phyloP scores from a whole-genome alignment of 441 rosid genomes.

The Adansonia madagascariensis region DNA sequence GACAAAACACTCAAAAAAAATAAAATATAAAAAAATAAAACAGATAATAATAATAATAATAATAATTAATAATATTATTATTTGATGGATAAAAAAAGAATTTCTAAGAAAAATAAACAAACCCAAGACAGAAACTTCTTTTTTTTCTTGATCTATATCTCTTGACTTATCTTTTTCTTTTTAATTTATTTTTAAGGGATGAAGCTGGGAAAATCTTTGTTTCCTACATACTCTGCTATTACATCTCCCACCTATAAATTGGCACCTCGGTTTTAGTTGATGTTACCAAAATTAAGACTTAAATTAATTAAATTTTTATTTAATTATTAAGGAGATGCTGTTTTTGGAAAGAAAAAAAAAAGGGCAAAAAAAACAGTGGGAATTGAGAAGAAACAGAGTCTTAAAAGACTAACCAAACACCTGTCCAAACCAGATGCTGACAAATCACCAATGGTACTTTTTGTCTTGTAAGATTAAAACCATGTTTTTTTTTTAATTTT shows the following conservation, averaged over 20 bases:
- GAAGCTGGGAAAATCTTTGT: constrained; percentile 27
- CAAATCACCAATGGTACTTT: constrained; percentile 31
- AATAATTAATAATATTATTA: too few relatives aligned
- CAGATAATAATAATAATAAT: neutral
- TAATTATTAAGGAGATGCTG: neutral
- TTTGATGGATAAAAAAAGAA: neutral
- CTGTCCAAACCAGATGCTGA: constrained; percentile 23
- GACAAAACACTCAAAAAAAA: constrained; percentile 25
- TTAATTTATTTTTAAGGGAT: neutral
- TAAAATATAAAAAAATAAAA: too few relatives aligned
- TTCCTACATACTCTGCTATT: constrained; percentile 30
- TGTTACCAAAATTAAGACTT: neutral
- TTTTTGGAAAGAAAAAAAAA: constrained; percentile 13
- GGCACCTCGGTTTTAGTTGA: neutral
- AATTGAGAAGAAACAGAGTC: neutral
- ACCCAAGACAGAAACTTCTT: neutral
- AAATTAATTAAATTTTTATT: neutral
- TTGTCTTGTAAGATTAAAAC: constrained; percentile 20
- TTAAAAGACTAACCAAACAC: constrained; percentile 26
- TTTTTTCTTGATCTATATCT: neutral
- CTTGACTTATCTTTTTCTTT: neutral
- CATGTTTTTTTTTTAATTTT: neutral
- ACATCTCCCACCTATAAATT: neutral
- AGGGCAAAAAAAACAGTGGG: neutral
- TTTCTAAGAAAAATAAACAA: neutral